Evolutionary conservation across 306 rosid species (phyloP).

Genomic region (Carpinus fangiana): DNA sequence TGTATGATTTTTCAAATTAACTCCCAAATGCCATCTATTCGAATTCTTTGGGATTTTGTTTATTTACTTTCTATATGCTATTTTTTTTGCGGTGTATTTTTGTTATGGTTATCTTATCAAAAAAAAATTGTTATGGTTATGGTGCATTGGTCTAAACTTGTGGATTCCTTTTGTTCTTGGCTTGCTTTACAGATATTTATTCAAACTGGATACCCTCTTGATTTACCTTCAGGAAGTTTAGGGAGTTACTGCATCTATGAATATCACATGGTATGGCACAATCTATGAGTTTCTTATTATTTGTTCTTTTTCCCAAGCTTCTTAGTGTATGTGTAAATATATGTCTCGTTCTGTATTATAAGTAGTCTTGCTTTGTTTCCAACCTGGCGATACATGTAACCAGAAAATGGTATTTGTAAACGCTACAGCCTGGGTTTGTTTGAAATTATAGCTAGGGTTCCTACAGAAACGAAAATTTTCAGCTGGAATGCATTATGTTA

Average conservation of each 20-base stretch:
- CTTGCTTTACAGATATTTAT: slow-evolving; percentile 77
- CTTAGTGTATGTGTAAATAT: not conserved
- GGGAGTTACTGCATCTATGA: slow-evolving; percentile 99
- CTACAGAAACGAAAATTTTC: not conserved
- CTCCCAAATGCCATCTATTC: not conserved
- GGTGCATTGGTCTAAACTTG: slow-evolving; percentile 6
- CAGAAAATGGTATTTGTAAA: not conserved
- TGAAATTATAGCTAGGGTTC: not conserved
- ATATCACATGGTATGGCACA: slow-evolving; percentile 83
- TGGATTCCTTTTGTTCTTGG: slow-evolving; percentile 21
- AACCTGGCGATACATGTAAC: not conserved
- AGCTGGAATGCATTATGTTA: not conserved
- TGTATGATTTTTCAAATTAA: slow-evolving; percentile 38
- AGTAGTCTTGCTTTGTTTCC: not conserved
- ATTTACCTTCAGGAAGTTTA: slow-evolving; percentile 95
- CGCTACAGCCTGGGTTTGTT: not conserved
- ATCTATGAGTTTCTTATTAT: slow-evolving; percentile 3
- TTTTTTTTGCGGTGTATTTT: slow-evolving; percentile 5
- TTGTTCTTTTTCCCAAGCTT: not conserved
- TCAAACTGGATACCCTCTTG: slow-evolving; percentile 99
- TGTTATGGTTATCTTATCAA: not conserved
- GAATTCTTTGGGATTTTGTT: not conserved
- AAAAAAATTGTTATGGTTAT: not conserved
- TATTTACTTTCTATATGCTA: slow-evolving; percentile 8
- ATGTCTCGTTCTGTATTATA: not conserved